Percentiles rank a stretch among this genome's conserved stretches.
Conservation (phyloP, 2,329 filamentous ascomycete species). For the Cladosporium sp. region DNA sequence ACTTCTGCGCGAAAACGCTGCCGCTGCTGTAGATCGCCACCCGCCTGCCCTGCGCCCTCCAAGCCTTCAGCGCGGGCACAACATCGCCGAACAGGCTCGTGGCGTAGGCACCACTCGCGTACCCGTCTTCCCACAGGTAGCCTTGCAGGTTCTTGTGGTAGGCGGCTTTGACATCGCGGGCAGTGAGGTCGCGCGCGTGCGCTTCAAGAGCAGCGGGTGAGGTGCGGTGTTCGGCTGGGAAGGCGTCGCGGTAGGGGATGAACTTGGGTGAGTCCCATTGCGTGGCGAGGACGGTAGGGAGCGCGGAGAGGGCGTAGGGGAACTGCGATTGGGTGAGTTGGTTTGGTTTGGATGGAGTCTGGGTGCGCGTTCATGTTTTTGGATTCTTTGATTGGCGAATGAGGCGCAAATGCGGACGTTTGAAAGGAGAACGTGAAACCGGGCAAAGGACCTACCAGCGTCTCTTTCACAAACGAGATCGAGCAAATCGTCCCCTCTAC, state of each 20-base stretch:
- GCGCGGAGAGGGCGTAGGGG: slow-evolving; percentile 66
- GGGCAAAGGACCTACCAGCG: slow-evolving; percentile 61
- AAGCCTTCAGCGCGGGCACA: slow-evolving; percentile 45
- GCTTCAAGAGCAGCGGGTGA: slow-evolving; percentile 58
- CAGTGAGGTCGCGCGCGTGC: slow-evolving; percentile 68
- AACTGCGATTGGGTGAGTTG: slow-evolving; percentile 50
- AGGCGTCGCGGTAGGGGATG: slow-evolving; percentile 64
- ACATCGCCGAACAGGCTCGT: slow-evolving; percentile 75
- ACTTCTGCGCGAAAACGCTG: slow-evolving; percentile 74
- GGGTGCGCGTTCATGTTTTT: background rate
- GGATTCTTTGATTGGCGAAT: background rate
- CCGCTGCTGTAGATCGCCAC: slow-evolving; percentile 79
- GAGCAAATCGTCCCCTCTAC: slow-evolving; percentile 78
- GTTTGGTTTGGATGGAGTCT: background rate
- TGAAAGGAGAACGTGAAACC: no score
- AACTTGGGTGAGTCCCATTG: slow-evolving; percentile 66
- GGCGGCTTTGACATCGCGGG: slow-evolving; percentile 67
- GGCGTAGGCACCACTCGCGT: slow-evolving; percentile 63
- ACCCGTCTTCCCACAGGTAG: slow-evolving; percentile 72
- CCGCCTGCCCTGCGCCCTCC: slow-evolving; percentile 53
- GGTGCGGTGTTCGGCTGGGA: slow-evolving; percentile 60
- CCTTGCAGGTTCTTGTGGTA: slow-evolving; percentile 79
- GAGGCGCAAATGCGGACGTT: no score
- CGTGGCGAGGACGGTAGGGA: slow-evolving; percentile 59
- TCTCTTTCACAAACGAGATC: slow-evolving; percentile 80